These are phyloP conservation scores for Pyrenophora tritici-repentis DNA, from an alignment of 2,329 filamentous ascomycete species.

Conservation along the genomic window DNA sequence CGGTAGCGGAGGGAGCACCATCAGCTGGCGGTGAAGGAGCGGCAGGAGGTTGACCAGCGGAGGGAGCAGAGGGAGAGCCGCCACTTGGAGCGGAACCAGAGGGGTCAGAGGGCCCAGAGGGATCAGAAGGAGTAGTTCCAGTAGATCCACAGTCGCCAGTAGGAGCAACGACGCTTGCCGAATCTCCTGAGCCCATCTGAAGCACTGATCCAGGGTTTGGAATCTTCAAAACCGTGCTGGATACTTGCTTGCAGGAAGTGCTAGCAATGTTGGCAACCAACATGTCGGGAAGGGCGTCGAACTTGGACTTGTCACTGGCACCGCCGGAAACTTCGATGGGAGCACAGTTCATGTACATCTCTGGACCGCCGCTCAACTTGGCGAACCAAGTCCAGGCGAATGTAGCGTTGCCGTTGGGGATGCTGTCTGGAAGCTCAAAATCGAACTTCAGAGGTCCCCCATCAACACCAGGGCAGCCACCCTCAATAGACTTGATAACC, in stretches of 20 bases:
- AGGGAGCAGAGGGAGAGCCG: constrained; percentile 10
- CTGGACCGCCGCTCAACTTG: no score
- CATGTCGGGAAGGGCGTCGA: constrained; percentile 69
- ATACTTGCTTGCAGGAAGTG: no score
- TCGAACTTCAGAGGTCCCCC: constrained; percentile 67
- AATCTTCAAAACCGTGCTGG: no score
- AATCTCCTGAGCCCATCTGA: no score
- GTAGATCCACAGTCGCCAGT: no score
- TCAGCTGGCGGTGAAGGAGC: constrained; percentile 10
- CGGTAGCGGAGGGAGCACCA: constrained; percentile 11
- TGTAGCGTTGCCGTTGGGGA: constrained; percentile 76
- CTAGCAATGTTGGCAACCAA: constrained; percentile 45
- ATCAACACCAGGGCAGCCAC: constrained; percentile 74
- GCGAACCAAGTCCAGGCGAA: constrained; percentile 83
- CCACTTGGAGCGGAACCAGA: no score
- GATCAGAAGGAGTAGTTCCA: no score
- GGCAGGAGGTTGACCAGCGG: constrained; percentile 21
- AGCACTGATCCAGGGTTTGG: no score
- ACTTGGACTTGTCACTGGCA: constrained; percentile 57
- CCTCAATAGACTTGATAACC: constrained; percentile 86
- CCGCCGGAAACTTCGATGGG: constrained; percentile 47
- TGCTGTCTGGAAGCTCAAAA: constrained; percentile 57
- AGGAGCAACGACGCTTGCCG: no score
- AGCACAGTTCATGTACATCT: constrained; percentile 78
- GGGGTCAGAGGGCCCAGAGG: no score